Evolutionary conservation across 352 stramenopile genomes (phyloP), one percentile per base, ranked within the genome.

Genomic region (Phytopythium ostracodes): DNA sequence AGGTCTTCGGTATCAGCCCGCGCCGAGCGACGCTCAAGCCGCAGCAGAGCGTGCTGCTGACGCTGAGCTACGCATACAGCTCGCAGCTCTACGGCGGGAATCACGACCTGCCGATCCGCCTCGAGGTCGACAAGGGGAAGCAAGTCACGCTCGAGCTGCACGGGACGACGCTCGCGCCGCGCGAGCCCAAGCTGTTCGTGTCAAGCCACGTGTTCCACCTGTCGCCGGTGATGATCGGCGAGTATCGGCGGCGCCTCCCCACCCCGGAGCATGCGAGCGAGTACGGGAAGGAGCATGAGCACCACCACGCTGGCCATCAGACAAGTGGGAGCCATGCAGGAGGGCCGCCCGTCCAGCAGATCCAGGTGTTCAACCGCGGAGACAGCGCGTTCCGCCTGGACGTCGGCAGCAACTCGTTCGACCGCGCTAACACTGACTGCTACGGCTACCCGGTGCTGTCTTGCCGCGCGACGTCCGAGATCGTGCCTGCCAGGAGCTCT

Each of bases 101-200:
- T 0, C 93, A 98, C 65, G 74, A 96, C 47, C 72, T 98, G 0
- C 86, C 88, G 14, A 69, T 98, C 22, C 70, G 94, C 35, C 63
- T 98, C 5, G 75, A 92, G 59, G 83, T 98, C 5, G 78, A 87
- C 43, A 90, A 98, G 56, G 94, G 94, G 29, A 98, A 97, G 59
- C 84, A 93, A 51, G 66, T 97, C 20, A 77, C 91, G 60, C 63
- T 98, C 2, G 74, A 93, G 27, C 66, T 98, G 12, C 75, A 92
- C 52, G 94, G 93, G 6, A 75, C 70, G 9, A 98, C 92, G 20
- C 75, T 98, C 3, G 62, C 61, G 6, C 66, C 65, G 43, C 67
- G 70, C 40, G 72, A 92, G 31, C 83, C 85, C 10, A 89, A 89
- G 51, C 56, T 95, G 0, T 92, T 95, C 55, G 55, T 92, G 1